Evolutionary conservation across 768 basidiomycete species (phyloP), one percentile per base, ranked within the genome.

Genomic region (Mycena kentingensis): DNA sequence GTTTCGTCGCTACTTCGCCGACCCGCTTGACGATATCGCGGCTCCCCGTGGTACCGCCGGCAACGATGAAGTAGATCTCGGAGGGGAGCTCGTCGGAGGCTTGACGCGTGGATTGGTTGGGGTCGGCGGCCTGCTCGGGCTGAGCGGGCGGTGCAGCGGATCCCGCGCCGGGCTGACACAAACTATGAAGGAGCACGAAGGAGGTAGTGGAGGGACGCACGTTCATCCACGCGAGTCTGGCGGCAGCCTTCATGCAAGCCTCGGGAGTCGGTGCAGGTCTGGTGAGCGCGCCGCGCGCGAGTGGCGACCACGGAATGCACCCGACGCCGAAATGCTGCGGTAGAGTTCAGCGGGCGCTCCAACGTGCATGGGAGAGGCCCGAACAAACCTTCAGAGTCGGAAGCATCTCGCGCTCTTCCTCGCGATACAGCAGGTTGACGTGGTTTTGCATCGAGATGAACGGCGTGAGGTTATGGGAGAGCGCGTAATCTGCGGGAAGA

Each of bases 371-470:
- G 3, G n/a, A 8, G 4, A 16, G 10, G n/a, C 5, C 6, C n/a
- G n/a, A 22, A n/a, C 43, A 13, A 22, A 64, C 68, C 56, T 69
- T 69, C 28, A 69, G 60, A 10, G 60, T 55, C 0, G 83, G 82
- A 58, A 82, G 76, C 78, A 80, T 79, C 60, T 80, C 78, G 28
- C 73, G 75, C 61, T 81, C 83, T 60, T 85, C 83, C 60, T 84
- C 83, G 39, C 82, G 76, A 61, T 84, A 83, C 32, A 80, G 35
- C 5, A 81, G 71, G 51, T 63, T 77, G 62, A 83, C 77, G 53
- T 80, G 76, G 66, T 84, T 82, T 64, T 84, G 82, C 83, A 84
- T 83, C 15, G 78, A 78, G 64, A 81, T 77, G 66, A 83, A 82
- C 5, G 74, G 76, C 7, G n/a, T n/a, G n/a, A n/a, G n/a, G n/a